Conservation (phyloP, 768 basidiomycete species). For the Lactarius hengduanensis region DNA sequence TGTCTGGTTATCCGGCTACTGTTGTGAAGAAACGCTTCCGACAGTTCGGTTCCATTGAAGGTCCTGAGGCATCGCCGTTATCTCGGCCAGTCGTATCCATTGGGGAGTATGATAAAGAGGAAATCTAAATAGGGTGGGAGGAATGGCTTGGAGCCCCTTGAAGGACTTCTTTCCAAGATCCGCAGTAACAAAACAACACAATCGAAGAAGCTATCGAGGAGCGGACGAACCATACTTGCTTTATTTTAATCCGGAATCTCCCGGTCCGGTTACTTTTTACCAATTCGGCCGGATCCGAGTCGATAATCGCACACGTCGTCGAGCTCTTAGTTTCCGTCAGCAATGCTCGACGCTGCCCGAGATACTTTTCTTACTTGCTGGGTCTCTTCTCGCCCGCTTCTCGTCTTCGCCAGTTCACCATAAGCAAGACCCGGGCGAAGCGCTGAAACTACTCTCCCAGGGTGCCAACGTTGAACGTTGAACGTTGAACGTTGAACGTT, state of each 20-base stretch:
- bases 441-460: not conserved
- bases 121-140: not conserved
- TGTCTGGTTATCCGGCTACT: no score
- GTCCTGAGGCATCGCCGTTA: not conserved
- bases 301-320: not conserved
- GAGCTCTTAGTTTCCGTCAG: not conserved
- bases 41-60: not conserved
- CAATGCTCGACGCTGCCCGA: no score
- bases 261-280: no score
- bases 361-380: no score
- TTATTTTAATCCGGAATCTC: not conserved
- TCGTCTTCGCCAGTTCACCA: no score
- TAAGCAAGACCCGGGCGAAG: not conserved
- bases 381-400: no score
- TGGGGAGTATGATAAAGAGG: not conserved
- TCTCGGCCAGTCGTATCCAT: not conserved
- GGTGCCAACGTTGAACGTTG: no score
- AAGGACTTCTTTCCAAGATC: not conserved
- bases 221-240: not conserved
- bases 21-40: not conserved
- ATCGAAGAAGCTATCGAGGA: not conserved
- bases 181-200: not conserved
- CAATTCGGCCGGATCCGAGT: not conserved
- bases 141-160: rapidly evolving
- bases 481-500: no score